A percentile compares a stretch with the other conserved stretches of the same genome.
These are phyloP conservation scores for Cerioporus squamosus DNA, from an alignment of 1,284 basidiomycete species.

Conservation along the genomic window DNA sequence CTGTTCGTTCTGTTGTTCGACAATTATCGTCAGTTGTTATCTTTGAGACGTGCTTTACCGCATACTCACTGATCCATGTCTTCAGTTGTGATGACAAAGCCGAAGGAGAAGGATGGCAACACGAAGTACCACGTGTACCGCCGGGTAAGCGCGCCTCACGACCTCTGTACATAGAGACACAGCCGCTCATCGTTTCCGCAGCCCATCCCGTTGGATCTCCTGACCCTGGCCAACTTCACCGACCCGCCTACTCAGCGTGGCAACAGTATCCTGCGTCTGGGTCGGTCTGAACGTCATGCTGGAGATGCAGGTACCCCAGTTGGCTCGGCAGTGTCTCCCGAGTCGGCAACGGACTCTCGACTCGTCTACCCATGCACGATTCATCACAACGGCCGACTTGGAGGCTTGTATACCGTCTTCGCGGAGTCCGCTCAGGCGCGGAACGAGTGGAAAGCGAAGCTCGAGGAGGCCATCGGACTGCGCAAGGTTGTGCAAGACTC, in stretches of 20 bases:
- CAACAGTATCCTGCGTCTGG: constrained; percentile 58
- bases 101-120: constrained; percentile 72
- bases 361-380: constrained; percentile 84
- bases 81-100: constrained; percentile 87
- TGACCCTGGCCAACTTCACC: constrained; percentile 81
- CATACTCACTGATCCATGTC: background rate
- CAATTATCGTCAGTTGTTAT: constrained; percentile 74
- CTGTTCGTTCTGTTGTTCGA: constrained; percentile 90
- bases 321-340: constrained; percentile 43
- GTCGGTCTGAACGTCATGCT: constrained; percentile 39
- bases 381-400: constrained; percentile 82
- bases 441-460: constrained; percentile 86
- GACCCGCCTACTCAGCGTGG: constrained; percentile 73
- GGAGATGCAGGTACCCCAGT: constrained; percentile 37
- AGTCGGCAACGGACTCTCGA: constrained; percentile 63
- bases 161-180: background rate
- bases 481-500: constrained; percentile 88
- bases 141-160: constrained; percentile 51
- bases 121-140: constrained; percentile 82
- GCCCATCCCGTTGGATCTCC: constrained; percentile 90
- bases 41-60: too few relatives aligned
- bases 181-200: constrained; percentile 33
- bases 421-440: constrained; percentile 80
- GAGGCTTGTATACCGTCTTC: constrained; percentile 85
- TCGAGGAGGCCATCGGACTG: constrained; percentile 87